Base-by-base conservation (phyloP, 2,329 filamentous ascomycete species). In the Knoxdaviesia proteae region DNA sequence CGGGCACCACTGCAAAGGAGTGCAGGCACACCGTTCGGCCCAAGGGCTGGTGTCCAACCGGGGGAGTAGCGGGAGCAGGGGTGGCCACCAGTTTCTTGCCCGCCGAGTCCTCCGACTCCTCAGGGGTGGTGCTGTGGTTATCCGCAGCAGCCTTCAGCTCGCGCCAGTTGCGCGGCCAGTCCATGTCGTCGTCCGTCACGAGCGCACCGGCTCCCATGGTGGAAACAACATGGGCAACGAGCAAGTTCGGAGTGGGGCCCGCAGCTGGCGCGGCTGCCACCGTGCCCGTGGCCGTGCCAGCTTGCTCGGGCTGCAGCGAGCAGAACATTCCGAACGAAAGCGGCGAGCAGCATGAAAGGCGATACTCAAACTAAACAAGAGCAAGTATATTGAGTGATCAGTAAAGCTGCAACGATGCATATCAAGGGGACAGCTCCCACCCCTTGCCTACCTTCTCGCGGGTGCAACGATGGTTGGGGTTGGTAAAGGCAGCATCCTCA, bases 311-410 rank as follows among this genome's bases (percentile, higher is more conserved):
- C 29, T 62, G 56, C 9, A 72, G 66, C 9, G 74, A 79, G 49
- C 80, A 81, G 63, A 88, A 94, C 44, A 94, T 61, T 32, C 86
- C 87, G 42, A 87, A 65, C 55, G 74, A 80, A 44, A 94, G 69
- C 53, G 87, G 80, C 36, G 80, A 77, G 55, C 80, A 87, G 53
- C 65, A 69, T 31, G 68, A 71, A 31, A 93, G 70, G 47, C 84
- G 80, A 59, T 92, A 92, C 44, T 70, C 62, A 53, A 90, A 74
- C 82, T 88, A 53, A 36, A 40, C 20, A 10, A 5, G 29, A 20
- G 31, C 30, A 34, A 39, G 11, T n/a, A 10, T 34, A 6, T 41
- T 32, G 33, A 34, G 30, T 36, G 10, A 20, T 20, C 20, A 20
- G 20, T 20, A 20, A 20, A 20, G 3, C 20, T 20, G 20, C 20